These are phyloP conservation scores for Lyophyllum shimeji DNA, from an alignment of 768 basidiomycete species.

Conservation along the genomic window DNA sequence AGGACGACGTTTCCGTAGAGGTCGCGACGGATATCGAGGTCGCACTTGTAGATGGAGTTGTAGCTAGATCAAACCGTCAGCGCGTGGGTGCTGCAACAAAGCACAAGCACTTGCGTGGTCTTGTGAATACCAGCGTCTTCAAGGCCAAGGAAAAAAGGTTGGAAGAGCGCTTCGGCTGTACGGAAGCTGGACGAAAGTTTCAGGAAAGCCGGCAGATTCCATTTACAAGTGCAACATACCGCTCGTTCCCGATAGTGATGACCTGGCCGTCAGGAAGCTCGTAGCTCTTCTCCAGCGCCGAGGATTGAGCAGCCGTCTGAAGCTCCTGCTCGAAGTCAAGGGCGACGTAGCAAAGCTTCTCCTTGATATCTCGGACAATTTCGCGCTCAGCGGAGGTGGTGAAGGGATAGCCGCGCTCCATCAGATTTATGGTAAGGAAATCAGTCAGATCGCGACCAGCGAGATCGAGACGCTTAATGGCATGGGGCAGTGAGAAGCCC, in stretches of 20 bases:
- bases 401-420: conserved; percentile 92
- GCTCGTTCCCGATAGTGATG: conserved; percentile 92
- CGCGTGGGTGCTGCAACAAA: conserved; percentile 2
- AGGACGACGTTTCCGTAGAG: conserved; percentile 82
- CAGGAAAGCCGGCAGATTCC: conserved; percentile 54
- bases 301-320: conserved; percentile 86
- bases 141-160: conserved; percentile 85
- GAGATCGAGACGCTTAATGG: conserved; percentile 89
- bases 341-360: conserved; percentile 94
- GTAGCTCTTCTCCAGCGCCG: conserved; percentile 89
- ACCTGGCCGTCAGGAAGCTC: conserved; percentile 93
- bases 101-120: conserved; percentile 54
- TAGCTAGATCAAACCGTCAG: conserved; percentile 41
- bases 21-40: conserved; percentile 82
- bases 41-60: conserved; percentile 87
- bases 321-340: conserved; percentile 94
- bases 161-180: conserved; percentile 92
- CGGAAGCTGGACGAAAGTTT: conserved; percentile 70
- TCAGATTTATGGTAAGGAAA: conserved; percentile 78
- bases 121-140: conserved; percentile 92
- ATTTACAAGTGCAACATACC: too few species aligned
- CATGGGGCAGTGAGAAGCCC: conserved; percentile 88
- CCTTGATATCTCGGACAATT: conserved; percentile 97
- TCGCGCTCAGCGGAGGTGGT: conserved; percentile 91
- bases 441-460: conserved; percentile 92